phyloP scores from a whole-genome alignment of 768 basidiomycete species.

The Lentinula guzmanii region DNA sequence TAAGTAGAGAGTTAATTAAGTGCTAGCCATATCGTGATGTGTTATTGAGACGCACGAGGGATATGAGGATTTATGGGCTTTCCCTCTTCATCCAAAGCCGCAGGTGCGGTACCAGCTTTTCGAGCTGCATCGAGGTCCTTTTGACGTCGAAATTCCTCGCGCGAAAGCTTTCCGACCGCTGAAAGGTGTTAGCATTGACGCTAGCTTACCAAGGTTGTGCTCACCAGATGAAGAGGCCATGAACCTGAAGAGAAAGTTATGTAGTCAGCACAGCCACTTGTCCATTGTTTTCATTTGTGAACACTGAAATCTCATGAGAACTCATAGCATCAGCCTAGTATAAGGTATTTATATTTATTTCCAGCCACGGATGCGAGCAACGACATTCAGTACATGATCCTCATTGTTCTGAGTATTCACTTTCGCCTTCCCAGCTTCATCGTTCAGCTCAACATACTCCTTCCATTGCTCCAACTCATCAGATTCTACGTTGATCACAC shows the following conservation, averaged over 20 bases:
- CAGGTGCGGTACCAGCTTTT: constrained; percentile 96
- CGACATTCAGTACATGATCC: constrained; percentile 27
- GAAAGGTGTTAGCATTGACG: neutral
- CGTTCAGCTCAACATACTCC: constrained; percentile 57
- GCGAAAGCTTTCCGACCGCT: constrained; percentile 71
- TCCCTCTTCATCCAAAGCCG: constrained; percentile 93
- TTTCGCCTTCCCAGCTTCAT: constrained; percentile 36
- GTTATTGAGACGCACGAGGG: constrained; percentile 62
- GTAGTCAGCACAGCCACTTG: neutral
- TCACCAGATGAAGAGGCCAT: constrained; percentile 7
- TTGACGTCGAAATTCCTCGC: constrained; percentile 91
- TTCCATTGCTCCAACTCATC: constrained; percentile 79
- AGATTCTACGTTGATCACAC: constrained; percentile 85
- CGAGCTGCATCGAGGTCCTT: constrained; percentile 98
- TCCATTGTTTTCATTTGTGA: neutral
- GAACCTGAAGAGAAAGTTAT: no score
- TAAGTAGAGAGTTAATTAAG: constrained; percentile 21
- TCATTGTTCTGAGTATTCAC: constrained; percentile 18
- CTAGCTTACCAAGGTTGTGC: neutral
- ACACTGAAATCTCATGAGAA: no score
- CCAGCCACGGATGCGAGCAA: constrained; percentile 34
- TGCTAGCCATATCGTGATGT: constrained; percentile 3
- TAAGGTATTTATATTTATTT: neutral
- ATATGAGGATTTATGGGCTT: constrained; percentile 98
- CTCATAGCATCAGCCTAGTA: neutral